Evolutionary conservation across 495 filamentous ascomycete species (phyloP), one percentile per base, ranked within the genome.

Genomic region (Hypoxylon crocopeplum): DNA sequence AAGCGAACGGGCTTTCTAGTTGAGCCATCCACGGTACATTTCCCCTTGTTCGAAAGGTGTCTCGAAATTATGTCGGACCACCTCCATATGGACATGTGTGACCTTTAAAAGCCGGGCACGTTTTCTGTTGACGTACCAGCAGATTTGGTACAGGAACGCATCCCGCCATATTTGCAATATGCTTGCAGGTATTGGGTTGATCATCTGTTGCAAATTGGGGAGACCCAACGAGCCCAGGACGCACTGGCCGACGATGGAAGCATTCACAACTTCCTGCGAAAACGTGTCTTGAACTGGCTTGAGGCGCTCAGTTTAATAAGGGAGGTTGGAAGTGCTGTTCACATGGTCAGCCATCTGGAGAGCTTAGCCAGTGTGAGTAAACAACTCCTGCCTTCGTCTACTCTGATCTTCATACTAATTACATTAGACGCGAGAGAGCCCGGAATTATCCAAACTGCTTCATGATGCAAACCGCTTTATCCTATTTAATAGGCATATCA

Each of bases 121-220:
- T 7, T 44, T 13, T 33, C n/a, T 20, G 13, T n/a, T 5, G 48
- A 51, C 1, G 37, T 55, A 1, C 30, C 48, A 33, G 0, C 27
- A 17, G 22, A 17, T 19, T 39, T 21, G 16, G 30, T 50, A 16
- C 39, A 40, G 5, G 4, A 19, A 7, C 7, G n/a, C 3, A 48
- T 55, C 29, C 17, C 41, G 12, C 42, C 16, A 17, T 19, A 54
- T 60, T 21, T 60, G 22, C 37, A 41, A 33, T 60, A 60, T 8
- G 56, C 56, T 16, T 60, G 48, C 22, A 40, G 33, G 7, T 40
- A 41, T 19, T 60, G 56, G 56, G 41, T 55, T 16, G 10, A 60
- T 19, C 56, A 60, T 48, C 38, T 60, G 12, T 2, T 13, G 13
- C 1, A 15, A 17, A 13, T 53, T 13, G 7, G 5, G 5, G 38